Conservation (phyloP, 805 yeast genomes). For the Pichia gijzeniarum region DNA sequence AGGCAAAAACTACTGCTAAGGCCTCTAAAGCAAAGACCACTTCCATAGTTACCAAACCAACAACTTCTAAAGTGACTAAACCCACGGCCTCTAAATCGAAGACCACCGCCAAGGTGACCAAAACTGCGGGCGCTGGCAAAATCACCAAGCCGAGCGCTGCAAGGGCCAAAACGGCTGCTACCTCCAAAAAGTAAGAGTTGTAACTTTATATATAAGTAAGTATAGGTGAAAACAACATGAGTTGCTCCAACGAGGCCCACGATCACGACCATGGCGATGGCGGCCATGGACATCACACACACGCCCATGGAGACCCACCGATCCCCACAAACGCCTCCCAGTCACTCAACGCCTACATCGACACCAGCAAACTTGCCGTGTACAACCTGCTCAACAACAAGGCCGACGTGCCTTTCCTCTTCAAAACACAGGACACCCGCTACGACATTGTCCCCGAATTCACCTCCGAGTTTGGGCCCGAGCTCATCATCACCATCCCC, state of each 20-base stretch:
- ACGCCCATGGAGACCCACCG: constrained; percentile 46
- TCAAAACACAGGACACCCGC: constrained; percentile 46
- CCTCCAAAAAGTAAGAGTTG: too few relatives aligned
- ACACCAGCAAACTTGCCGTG: constrained; percentile 52
- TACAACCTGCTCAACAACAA: constrained; percentile 52
- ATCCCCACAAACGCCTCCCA: constrained; percentile 66
- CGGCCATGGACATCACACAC: constrained; percentile 20
- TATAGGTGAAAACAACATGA: too few relatives aligned
- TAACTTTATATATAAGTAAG: too few relatives aligned
- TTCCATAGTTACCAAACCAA: too few relatives aligned
- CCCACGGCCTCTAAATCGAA: too few relatives aligned
- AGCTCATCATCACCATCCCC: constrained; percentile 70
- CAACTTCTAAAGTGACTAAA: too few relatives aligned
- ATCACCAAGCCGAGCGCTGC: too few relatives aligned
- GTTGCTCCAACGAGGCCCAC: constrained; percentile 1
- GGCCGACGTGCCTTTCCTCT: constrained; percentile 43
- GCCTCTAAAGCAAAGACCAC: not conserved
- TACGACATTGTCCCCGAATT: constrained; percentile 40
- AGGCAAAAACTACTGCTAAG: not conserved
- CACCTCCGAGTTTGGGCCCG: constrained; percentile 72
- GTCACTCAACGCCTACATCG: constrained; percentile 57
- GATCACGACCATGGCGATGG: constrained; percentile 12
- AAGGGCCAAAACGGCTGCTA: too few relatives aligned
- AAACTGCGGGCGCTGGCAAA: too few relatives aligned
- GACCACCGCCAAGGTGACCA: too few relatives aligned